Evolutionary conservation across 495 filamentous ascomycete species (phyloP).

Genomic region (Xylaria sp.): DNA sequence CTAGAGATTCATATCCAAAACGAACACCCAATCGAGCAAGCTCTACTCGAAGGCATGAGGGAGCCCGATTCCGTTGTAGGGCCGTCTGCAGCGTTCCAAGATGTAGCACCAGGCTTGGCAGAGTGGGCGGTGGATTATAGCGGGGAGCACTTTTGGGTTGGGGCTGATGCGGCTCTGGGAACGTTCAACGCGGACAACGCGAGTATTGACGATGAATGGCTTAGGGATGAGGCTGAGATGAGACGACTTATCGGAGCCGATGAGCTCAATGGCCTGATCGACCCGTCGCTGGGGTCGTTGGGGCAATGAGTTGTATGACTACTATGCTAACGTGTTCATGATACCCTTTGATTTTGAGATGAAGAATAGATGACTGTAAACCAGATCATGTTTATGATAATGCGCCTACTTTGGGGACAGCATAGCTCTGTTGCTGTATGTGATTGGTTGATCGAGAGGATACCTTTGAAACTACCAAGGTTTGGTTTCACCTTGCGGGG

Average conservation of each 20-base stretch:
- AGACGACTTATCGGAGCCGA: slow-evolving; percentile 25
- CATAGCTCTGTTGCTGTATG: neutral
- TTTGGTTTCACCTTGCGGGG: no score
- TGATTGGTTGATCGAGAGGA: neutral
- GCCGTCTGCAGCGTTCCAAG: slow-evolving; percentile 9
- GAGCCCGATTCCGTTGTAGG: slow-evolving; percentile 12
- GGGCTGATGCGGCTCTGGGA: slow-evolving; percentile 25
- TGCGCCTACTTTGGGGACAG: neutral
- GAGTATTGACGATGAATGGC: slow-evolving; percentile 29
- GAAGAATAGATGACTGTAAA: neutral
- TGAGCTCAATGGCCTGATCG: slow-evolving; percentile 33
- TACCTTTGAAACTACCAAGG: no score
- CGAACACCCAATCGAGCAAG: slow-evolving; percentile 36
- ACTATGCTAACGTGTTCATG: slow-evolving; percentile 26
- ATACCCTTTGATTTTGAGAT: slow-evolving; percentile 39
- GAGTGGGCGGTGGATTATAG: slow-evolving; percentile 23
- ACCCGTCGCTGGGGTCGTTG: slow-evolving; percentile 29
- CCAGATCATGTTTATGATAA: no score
- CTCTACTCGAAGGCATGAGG: slow-evolving; percentile 34
- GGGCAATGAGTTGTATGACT: slow-evolving; percentile 17
- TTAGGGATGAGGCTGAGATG: slow-evolving; percentile 36
- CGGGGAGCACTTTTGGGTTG: slow-evolving; percentile 54
- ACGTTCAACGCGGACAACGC: neutral
- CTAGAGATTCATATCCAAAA: slow-evolving; percentile 68
- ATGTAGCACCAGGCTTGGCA: slow-evolving; percentile 14